phyloP scores from a whole-genome alignment of 2,329 filamentous ascomycete genomes.

The Diaporthe capsici region DNA sequence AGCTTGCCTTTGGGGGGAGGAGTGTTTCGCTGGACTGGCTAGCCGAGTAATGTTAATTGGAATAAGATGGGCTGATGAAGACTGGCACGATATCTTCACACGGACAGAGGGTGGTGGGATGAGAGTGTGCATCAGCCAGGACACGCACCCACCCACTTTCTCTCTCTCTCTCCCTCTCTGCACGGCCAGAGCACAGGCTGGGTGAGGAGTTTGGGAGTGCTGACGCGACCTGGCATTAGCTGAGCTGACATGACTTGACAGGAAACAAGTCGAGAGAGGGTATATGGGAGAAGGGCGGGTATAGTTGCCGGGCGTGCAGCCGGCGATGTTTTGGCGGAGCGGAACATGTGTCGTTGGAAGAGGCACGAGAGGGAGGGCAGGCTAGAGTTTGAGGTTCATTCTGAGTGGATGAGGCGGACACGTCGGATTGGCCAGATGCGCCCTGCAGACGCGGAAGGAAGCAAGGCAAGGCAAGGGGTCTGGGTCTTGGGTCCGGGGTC shows the following conservation, averaged over 20 bases:
- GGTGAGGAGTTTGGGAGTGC: background rate
- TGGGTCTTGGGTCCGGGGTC: slow-evolving; percentile 5
- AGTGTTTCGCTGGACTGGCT: slow-evolving; percentile 14
- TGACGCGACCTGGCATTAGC: slow-evolving; percentile 17
- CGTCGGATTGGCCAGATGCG: slow-evolving; percentile 45
- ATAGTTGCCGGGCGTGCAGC: slow-evolving; percentile 26
- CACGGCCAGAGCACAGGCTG: background rate
- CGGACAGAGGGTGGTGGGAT: background rate
- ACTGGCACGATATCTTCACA: background rate
- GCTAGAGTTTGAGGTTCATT: slow-evolving; percentile 57
- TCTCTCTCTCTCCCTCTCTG: background rate
- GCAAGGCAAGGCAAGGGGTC: slow-evolving; percentile 29
- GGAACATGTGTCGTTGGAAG: slow-evolving; percentile 52
- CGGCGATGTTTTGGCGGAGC: slow-evolving; percentile 39
- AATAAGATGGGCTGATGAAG: slow-evolving; percentile 22
- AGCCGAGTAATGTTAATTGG: slow-evolving; percentile 20
- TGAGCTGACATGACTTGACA: slow-evolving; percentile 27
- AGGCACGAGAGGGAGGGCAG: slow-evolving; percentile 51
- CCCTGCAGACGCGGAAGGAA: slow-evolving; percentile 37
- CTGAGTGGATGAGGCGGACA: slow-evolving; percentile 44
- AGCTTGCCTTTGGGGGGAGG: background rate
- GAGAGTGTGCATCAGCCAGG: background rate
- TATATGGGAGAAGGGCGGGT: slow-evolving; percentile 38
- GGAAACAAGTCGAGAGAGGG: slow-evolving; percentile 39
- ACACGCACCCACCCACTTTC: too few relatives aligned